Conservation (phyloP, 306 rosid genomes). For the Cotoneaster glaucophyllus region DNA sequence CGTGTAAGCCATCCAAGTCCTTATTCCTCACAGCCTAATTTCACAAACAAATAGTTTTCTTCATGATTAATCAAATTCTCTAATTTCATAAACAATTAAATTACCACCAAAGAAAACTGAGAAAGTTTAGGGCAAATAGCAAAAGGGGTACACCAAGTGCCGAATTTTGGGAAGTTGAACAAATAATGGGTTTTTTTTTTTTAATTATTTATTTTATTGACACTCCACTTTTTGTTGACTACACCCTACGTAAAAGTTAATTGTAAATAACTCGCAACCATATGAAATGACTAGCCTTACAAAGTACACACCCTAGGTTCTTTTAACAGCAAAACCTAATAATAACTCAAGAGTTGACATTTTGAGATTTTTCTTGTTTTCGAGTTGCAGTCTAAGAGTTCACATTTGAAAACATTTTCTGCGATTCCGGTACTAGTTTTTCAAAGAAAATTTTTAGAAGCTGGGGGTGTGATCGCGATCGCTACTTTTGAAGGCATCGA, state of each 20-base stretch:
- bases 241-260: too few relatives aligned
- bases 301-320: too few relatives aligned
- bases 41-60: background rate
- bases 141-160: background rate
- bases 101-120: background rate
- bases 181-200: too few relatives aligned
- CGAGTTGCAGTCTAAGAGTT: too few relatives aligned
- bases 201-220: too few relatives aligned
- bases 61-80: background rate
- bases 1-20: constrained; percentile 71
- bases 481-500: constrained; percentile 44
- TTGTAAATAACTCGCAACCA: too few relatives aligned
- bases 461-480: constrained; percentile 43
- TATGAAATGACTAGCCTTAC: too few relatives aligned
- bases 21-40: constrained; percentile 70
- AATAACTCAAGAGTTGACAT: background rate
- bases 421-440: background rate
- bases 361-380: background rate
- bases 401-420: background rate
- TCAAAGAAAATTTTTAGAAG: constrained; percentile 44
- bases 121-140: background rate
- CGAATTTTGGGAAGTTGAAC: background rate
- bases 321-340: background rate
- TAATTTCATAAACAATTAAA: background rate
- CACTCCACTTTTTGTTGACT: too few relatives aligned